Evolutionary conservation across 148 eudicot genomes (phyloP).

Genomic region (Arctostaphylos glauca): DNA sequence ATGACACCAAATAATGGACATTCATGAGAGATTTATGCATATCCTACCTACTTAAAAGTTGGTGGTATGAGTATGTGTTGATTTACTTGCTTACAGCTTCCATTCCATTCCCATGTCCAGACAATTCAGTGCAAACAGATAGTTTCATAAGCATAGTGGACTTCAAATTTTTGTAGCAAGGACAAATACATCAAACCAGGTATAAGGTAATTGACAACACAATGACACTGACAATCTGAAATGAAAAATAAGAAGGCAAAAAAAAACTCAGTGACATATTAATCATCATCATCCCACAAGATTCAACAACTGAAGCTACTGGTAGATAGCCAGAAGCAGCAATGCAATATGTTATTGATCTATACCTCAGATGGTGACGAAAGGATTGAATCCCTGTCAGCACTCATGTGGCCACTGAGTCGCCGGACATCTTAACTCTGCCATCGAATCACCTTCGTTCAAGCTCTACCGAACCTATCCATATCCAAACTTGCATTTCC

Average conservation of each 20-base stretch:
- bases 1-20: too few species aligned
- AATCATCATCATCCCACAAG: neutral
- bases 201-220: neutral
- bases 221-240: neutral
- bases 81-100: neutral
- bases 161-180: too few species aligned
- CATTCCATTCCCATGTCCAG: conserved; percentile 8
- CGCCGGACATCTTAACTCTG: neutral
- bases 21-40: neutral
- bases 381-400: conserved; percentile 46
- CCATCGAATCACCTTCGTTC: neutral
- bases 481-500: neutral
- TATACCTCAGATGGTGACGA: conserved; percentile 45
- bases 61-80: neutral
- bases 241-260: neutral
- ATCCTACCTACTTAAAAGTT: neutral
- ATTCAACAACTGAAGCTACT: too few species aligned
- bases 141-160: too few species aligned
- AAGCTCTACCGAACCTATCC: neutral
- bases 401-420: conserved; percentile 37
- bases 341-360: neutral
- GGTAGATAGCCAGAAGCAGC: conserved; percentile 1
- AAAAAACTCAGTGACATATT: neutral
- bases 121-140: neutral
- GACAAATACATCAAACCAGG: neutral